Evolutionary conservation across 768 basidiomycete species (phyloP).

Genomic region (Xerocomellus intermedius): DNA sequence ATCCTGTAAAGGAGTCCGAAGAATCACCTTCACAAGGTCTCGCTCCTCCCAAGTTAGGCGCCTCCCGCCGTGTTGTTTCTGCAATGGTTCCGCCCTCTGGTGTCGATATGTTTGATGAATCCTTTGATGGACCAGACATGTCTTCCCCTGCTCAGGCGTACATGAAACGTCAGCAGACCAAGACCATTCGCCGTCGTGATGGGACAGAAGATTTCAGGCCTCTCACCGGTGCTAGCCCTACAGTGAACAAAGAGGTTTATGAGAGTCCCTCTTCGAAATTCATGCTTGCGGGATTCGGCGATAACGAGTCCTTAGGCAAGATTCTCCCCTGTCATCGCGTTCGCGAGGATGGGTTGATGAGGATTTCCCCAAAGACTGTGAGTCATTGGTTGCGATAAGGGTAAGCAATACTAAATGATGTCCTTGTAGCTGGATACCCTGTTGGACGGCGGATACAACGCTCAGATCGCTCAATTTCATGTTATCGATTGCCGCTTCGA

Average conservation of each 20-base stretch:
- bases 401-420: not conserved
- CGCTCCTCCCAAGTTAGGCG: conserved; percentile 36
- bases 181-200: conserved; percentile 75
- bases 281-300: conserved; percentile 75
- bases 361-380: conserved; percentile 80
- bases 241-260: conserved; percentile 41
- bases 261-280: conserved; percentile 61
- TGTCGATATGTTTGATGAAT: conserved; percentile 49
- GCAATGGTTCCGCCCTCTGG: conserved; percentile 53
- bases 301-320: conserved; percentile 91
- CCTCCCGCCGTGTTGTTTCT: conserved; percentile 71
- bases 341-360: conserved; percentile 92
- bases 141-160: conserved; percentile 83
- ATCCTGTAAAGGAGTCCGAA: conserved; percentile 37
- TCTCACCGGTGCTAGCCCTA: conserved; percentile 62
- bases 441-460: conserved; percentile 69
- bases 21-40: conserved; percentile 32
- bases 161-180: conserved; percentile 71
- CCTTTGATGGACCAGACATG: conserved; percentile 60
- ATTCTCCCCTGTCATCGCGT: conserved; percentile 92
- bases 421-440: conserved; percentile 67
- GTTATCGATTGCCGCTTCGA: conserved; percentile 97
- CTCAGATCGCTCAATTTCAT: conserved; percentile 64
- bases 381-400: conserved; percentile 26
- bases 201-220: conserved; percentile 81